Percentiles rank a stretch among this genome's conserved stretches.
Conservation (phyloP, 2,329 filamentous ascomycete species). For the Huntiella savannae region DNA sequence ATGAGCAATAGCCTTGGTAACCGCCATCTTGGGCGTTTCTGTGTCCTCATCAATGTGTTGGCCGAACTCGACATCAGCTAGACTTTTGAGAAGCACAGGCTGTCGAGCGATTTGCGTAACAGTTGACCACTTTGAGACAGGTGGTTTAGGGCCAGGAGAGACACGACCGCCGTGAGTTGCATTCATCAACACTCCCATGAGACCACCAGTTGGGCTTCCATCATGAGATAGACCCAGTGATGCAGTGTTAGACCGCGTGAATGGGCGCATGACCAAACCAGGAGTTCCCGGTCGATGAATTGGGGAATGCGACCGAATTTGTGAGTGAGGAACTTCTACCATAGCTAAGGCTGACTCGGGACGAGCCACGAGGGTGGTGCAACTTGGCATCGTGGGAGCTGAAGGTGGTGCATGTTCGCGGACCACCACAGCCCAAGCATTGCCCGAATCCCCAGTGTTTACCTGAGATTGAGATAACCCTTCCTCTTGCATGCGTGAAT, state of each 20-base stretch:
- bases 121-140: no score
- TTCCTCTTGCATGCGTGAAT: not conserved
- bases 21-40: no score
- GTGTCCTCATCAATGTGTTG: no score
- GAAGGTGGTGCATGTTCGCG: not conserved
- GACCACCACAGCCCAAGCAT: not conserved
- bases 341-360: not conserved
- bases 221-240: constrained; percentile 13
- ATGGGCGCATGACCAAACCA: constrained; percentile 12
- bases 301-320: not conserved
- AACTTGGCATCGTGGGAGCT: not conserved
- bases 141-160: constrained; percentile 1
- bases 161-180: not conserved
- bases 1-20: no score
- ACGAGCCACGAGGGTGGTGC: not conserved
- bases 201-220: constrained; percentile 1
- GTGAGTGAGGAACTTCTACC: not conserved
- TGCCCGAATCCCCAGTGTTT: not conserved
- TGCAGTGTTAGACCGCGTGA: constrained; percentile 13
- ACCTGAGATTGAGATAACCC: not conserved
- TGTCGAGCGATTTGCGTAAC: no score
- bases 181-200: constrained; percentile 6
- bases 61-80: no score
- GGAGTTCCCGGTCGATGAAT: not conserved
- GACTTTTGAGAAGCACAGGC: no score